A percentile compares a stretch with the other conserved stretches of the same genome.
These are phyloP conservation scores for Salvia splendens DNA, from an alignment of 257 asterid species.

Conservation along the genomic window DNA sequence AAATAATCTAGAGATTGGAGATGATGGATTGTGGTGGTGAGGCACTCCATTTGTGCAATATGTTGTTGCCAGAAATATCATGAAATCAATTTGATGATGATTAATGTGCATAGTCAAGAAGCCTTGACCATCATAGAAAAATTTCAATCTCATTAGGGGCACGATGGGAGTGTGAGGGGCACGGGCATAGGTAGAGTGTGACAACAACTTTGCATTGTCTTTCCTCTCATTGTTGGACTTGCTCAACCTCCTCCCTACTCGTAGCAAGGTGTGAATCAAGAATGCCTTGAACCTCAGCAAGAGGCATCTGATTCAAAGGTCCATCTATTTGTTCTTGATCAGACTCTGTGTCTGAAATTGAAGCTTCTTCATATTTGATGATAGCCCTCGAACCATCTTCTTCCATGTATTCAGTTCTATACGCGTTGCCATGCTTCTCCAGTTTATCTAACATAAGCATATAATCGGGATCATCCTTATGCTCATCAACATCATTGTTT, in stretches of 20 bases:
- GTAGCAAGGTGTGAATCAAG: neutral
- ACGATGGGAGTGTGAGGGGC: no score
- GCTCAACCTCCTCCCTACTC: neutral
- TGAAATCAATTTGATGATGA: constrained; percentile 12
- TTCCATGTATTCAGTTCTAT: constrained; percentile 10
- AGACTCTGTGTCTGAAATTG: constrained; percentile 24
- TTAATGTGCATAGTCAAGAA: constrained; percentile 45
- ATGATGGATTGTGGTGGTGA: constrained; percentile 31
- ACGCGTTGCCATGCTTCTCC: constrained; percentile 31
- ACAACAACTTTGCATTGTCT: neutral
- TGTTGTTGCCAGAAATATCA: constrained; percentile 42
- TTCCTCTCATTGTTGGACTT: neutral
- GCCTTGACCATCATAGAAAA: constrained; percentile 51
- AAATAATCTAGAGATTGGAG: constrained; percentile 21
- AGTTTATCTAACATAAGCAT: constrained; percentile 20
- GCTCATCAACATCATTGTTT: constrained; percentile 4
- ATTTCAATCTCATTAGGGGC: constrained; percentile 36
- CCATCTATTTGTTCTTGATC: constrained; percentile 28
- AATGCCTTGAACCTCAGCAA: neutral
- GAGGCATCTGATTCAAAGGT: neutral
- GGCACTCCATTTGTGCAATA: constrained; percentile 43
- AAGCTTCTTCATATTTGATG: constrained; percentile 32
- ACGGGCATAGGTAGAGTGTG: neutral
- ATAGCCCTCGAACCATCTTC: neutral
- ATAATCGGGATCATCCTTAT: constrained; percentile 34